Percentiles rank a stretch among this genome's conserved stretches.
These are phyloP conservation scores for Penicillium sp. DNA, from an alignment of 2,329 filamentous ascomycete species.

Conservation along the genomic window DNA sequence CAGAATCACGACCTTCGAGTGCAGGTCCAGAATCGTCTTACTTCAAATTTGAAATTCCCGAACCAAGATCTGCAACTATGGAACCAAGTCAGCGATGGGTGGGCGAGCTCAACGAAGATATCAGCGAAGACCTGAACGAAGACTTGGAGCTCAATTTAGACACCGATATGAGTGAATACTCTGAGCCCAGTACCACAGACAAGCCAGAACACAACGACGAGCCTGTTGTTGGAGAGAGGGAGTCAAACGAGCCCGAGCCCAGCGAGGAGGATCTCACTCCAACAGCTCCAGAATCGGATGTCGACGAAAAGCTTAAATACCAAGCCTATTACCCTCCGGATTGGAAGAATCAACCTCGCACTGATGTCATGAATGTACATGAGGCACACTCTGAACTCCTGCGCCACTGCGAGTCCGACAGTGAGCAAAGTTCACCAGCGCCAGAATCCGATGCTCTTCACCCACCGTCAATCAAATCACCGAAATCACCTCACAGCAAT, in stretches of 20 bases:
- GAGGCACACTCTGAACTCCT: slow-evolving; percentile 36
- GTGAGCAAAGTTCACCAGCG: slow-evolving; percentile 13
- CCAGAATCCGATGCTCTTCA: slow-evolving; percentile 8
- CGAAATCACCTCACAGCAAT: background rate
- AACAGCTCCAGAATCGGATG: background rate
- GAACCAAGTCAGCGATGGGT: background rate
- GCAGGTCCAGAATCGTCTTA: slow-evolving; percentile 29
- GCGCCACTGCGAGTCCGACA: slow-evolving; percentile 26
- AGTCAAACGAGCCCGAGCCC: background rate
- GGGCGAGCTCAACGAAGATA: background rate
- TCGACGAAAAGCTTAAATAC: slow-evolving; percentile 13
- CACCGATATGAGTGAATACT: background rate
- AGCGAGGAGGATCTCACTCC: background rate
- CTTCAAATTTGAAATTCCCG: slow-evolving; percentile 19
- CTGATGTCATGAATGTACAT: slow-evolving; percentile 32
- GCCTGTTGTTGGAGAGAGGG: background rate
- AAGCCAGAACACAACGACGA: background rate
- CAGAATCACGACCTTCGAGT: slow-evolving; percentile 33
- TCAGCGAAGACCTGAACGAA: background rate
- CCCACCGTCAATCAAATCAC: slow-evolving; percentile 10
- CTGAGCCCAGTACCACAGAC: background rate
- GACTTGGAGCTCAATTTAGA: background rate
- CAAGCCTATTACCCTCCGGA: slow-evolving; percentile 19
- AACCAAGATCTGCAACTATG: background rate
- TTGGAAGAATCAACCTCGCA: slow-evolving; percentile 8